Percentiles rank a stretch among this genome's conserved stretches.
Evolutionary conservation across 306 rosid species (phyloP).

Genomic region (Rosa multiflora): DNA sequence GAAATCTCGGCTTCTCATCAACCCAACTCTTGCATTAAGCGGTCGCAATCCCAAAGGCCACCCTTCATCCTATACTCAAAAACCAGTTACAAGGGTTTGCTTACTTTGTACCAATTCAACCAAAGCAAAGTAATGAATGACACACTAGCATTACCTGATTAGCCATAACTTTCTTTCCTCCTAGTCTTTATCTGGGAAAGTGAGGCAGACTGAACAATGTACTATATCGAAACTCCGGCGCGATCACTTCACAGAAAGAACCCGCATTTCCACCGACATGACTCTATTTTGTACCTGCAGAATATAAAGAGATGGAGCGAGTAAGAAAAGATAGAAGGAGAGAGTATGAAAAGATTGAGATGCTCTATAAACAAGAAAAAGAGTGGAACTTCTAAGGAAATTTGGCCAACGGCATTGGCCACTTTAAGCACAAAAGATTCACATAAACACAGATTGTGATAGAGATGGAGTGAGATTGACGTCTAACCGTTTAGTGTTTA

Average conservation of each 20-base stretch:
- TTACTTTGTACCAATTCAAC: neutral
- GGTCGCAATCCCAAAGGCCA: slow-evolving; percentile 86
- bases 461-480: slow-evolving; percentile 30
- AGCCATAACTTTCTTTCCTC: slow-evolving; percentile 41
- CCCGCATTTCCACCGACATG: slow-evolving; percentile 30
- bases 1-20: slow-evolving; percentile 47
- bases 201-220: slow-evolving; percentile 14
- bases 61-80: slow-evolving; percentile 63
- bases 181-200: neutral
- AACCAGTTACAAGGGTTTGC: neutral
- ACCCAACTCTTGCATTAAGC: slow-evolving; percentile 60
- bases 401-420: slow-evolving; percentile 20
- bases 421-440: neutral
- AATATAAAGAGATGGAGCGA: slow-evolving; percentile 11
- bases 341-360: slow-evolving; percentile 3
- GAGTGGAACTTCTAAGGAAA: neutral
- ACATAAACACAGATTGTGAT: neutral
- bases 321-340: neutral
- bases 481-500: slow-evolving; percentile 18
- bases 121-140: neutral
- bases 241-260: slow-evolving; percentile 29
- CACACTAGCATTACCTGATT: slow-evolving; percentile 38
- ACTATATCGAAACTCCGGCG: slow-evolving; percentile 1
- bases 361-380: neutral
- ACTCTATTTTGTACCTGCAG: slow-evolving; percentile 8